Base-by-base conservation (phyloP, 768 basidiomycete species). In the Tulasnella sp. region DNA sequence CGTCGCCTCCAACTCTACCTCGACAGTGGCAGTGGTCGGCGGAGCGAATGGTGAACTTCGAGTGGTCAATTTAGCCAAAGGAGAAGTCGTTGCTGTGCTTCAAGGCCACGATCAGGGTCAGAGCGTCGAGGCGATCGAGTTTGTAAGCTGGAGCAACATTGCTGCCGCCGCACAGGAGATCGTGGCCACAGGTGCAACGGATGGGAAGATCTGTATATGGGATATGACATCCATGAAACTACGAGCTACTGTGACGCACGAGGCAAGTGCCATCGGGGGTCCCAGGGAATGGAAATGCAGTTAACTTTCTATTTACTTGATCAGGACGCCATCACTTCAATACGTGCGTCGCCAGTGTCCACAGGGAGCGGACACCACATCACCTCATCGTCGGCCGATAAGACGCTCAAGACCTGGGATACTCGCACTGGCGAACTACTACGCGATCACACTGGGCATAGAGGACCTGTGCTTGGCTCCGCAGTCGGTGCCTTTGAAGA, bases 171-270 rank as follows among this genome's bases (percentile, higher is more conserved):
- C 74, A n/a, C 69, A 71, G 11, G 70, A 69, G 15, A 80, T 88
- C 19, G 83, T 84, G 10, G 81, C 90, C 0, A 91, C 87, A 1
- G 93, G 88, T 10, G 92, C 81, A 3, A 97, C 94, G 3, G 96
- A 99, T 67, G 92, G 92, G 0, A 93, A 91, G 68, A 86, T 83
- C 17, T 91, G 87, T 65, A 83, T 97, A 31, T 99, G 94, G 92
- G 96, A 99, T 72, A 76, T 93, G 44, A 78, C 78, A 51, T 93
- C 90, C 24, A 89, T 89, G 78, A 78, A 87, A 62, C 69, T 92
- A 53, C 79, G 96, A 58, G 78, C 84, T 17, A 92, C 87, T 12
- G 73, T 96, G 4, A 75, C 84, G 62, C 93, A 98, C 66, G 75
- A 83, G 70, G 93, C 93, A 62, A 53, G 80, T 74, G 43, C 49